Evolutionary conservation across 2,329 filamentous ascomycete species (phyloP), one percentile per base, ranked within the genome.

Genomic region (Diaporthe amygdali): DNA sequence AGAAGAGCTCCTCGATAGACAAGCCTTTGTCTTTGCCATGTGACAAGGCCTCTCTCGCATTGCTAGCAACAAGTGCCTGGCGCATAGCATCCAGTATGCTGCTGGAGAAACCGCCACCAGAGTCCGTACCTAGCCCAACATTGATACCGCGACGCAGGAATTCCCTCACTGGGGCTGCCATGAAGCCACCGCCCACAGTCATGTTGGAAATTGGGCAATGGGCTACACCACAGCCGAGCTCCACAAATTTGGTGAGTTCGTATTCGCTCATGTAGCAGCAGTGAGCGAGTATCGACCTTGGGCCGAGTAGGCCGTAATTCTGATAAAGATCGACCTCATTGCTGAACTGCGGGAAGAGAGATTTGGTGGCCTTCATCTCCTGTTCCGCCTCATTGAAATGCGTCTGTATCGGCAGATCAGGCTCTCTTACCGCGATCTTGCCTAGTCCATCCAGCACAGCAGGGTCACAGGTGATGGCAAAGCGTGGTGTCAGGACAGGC

Each of bases 131-230:
- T 0, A 93, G 79, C 0, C 91, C 91, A n/a, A 92, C 89, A 71
- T 91, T 91, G 76, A 92, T 87, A 1, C 85, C 89, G 2, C 83
- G 81, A 0, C 82, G 78, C 6, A 92, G 80, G 67, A 91, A 90
- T 30, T 89, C 84, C 1, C 88, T 84, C 8, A 92, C 81, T 0
- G 87, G 89, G 0, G 89, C 89, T 0, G 86, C 86, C 89, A 91
- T 90, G 79, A 89, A 91, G 25, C 88, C 90, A 20, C 86, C 88
- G 2, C 88, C 87, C 0, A 89, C 84, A 0, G 88, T 90, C 81
- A 90, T 91, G 77, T 92, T 92, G 12, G 89, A 84, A 1, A 90
- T 85, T 0, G 90, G 91, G 71, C 90, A 92, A 75, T 92, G 90
- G 0, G 90, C 89, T 1, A 92, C 83, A 22, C 90, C 90, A 73